Percentiles rank a stretch among this genome's conserved stretches.
phyloP scores from a whole-genome alignment of 306 rosid genomes.

The Luffa acutangula region DNA sequence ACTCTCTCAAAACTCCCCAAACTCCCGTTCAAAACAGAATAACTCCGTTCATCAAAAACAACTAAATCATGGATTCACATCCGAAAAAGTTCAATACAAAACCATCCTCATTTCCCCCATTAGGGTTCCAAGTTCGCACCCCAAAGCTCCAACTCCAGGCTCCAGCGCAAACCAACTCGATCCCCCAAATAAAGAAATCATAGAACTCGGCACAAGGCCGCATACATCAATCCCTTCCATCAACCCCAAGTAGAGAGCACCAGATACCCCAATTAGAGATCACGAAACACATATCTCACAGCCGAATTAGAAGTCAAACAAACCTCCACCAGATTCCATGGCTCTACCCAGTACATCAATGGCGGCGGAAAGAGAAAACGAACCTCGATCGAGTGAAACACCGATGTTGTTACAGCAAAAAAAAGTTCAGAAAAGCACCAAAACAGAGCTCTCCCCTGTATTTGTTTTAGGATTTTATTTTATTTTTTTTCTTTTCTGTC shows the following conservation, averaged over 20 bases:
- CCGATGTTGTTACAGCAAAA: background rate
- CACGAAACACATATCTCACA: background rate
- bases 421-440: background rate
- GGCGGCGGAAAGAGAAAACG: background rate
- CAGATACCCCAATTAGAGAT: background rate
- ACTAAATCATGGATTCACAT: background rate
- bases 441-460: background rate
- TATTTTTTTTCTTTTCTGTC: background rate
- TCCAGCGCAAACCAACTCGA: conserved; percentile 16
- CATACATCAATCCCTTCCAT: background rate
- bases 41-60: background rate
- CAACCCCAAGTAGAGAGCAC: background rate
- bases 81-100: conserved; percentile 6
- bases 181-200: background rate
- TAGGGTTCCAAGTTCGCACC: conserved; percentile 3
- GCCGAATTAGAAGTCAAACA: background rate
- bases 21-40: background rate
- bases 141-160: background rate
- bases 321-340: background rate
- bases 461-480: background rate
- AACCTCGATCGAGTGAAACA: background rate
- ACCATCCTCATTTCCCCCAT: conserved; percentile 13
- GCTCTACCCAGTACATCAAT: background rate
- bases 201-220: background rate
- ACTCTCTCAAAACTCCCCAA: background rate